phyloP scores from a whole-genome alignment of 495 filamentous ascomycete species.

The Arthonia radiata region DNA sequence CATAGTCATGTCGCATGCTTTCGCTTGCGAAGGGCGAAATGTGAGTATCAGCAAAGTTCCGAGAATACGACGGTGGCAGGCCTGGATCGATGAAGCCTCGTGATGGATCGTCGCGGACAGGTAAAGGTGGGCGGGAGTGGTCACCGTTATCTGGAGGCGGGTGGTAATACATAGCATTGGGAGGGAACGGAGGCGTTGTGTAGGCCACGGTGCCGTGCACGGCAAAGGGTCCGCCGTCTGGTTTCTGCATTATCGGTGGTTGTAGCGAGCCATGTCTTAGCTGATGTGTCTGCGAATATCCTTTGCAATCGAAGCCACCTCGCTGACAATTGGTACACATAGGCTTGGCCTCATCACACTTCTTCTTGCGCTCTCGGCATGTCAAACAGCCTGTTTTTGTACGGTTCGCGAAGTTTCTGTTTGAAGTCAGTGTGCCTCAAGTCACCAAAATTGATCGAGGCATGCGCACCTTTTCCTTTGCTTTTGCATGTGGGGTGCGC shows the following conservation, averaged over 20 bases:
- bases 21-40: slow-evolving; percentile 15
- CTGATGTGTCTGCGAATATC: slow-evolving; percentile 36
- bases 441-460: neutral
- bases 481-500: too few relatives aligned
- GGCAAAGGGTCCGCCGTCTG: slow-evolving; percentile 6
- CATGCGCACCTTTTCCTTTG: neutral
- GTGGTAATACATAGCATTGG: slow-evolving; percentile 7
- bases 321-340: slow-evolving; percentile 86
- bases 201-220: slow-evolving; percentile 5
- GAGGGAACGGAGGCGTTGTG: slow-evolving; percentile 7
- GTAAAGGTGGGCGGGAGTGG: slow-evolving; percentile 29
- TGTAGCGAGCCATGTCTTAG: neutral
- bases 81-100: too few relatives aligned
- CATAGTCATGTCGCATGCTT: slow-evolving; percentile 21
- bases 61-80: slow-evolving; percentile 9
- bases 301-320: slow-evolving; percentile 79
- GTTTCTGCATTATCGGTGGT: slow-evolving; percentile 7
- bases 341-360: slow-evolving; percentile 88
- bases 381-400: slow-evolving; percentile 97
- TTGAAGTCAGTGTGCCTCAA: neutral
- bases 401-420: slow-evolving; percentile 52
- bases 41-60: slow-evolving; percentile 16
- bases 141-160: slow-evolving; percentile 28
- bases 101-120: too few relatives aligned
- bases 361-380: slow-evolving; percentile 87